phyloP scores from a whole-genome alignment of 441 rosid genomes.

The Metrosideros polymorpha region DNA sequence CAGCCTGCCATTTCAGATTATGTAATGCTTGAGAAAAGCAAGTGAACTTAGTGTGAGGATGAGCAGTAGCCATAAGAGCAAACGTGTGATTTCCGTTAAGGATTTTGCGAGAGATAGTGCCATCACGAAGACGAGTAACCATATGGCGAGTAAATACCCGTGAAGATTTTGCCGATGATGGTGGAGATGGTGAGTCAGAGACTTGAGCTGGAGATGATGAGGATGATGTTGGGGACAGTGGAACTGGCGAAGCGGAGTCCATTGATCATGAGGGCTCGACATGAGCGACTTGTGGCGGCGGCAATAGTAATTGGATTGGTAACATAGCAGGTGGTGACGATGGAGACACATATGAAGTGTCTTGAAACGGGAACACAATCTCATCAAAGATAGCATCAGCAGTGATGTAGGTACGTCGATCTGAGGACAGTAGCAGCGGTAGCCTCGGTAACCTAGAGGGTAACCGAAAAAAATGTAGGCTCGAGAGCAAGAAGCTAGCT shows the following conservation, averaged over 20 bases:
- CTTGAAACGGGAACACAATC: background rate
- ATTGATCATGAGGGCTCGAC: background rate
- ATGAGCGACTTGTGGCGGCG: rapidly evolving
- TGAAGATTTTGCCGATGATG: background rate
- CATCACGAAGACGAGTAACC: background rate
- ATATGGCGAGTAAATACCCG: background rate
- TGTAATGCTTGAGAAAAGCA: background rate
- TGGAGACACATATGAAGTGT: background rate
- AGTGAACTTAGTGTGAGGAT: background rate
- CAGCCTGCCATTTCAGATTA: background rate
- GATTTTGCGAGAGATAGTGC: background rate
- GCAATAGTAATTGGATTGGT: background rate
- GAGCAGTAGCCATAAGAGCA: background rate
- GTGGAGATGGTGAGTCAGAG: background rate
- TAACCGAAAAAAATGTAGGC: too few relatives aligned
- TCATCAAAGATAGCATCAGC: background rate
- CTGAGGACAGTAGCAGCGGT: too few relatives aligned
- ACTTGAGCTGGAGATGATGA: background rate
- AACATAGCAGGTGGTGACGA: background rate
- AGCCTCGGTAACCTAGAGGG: too few relatives aligned
- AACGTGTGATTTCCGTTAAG: background rate
- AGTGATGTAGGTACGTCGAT: background rate
- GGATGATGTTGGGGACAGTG: background rate
- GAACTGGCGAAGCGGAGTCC: background rate
- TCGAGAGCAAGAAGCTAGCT: too few relatives aligned